A percentile compares a stretch with the other conserved stretches of the same genome.
Evolutionary conservation across 23 red algal species (phyloP).

Genomic region (Agarophyton chilense): DNA sequence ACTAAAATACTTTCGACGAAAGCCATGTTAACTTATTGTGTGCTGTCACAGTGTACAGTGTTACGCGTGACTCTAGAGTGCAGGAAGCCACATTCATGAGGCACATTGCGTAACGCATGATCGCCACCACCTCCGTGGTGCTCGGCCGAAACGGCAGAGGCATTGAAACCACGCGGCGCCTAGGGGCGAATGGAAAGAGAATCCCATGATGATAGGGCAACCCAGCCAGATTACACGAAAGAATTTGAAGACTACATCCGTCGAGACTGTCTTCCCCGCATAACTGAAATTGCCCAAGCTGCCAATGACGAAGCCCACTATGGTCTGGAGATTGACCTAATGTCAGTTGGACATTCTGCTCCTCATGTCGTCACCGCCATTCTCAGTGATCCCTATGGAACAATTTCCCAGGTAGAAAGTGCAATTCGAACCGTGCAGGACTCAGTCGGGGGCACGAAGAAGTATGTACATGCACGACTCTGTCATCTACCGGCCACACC

Average conservation of each 20-base stretch:
- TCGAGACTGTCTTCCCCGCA: constrained; percentile 11
- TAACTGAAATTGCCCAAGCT: constrained; percentile 42
- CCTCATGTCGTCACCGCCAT: constrained; percentile 25
- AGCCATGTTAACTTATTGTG: too few species aligned
- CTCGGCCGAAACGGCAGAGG: too few species aligned
- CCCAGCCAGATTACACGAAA: constrained; percentile 46
- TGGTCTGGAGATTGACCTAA: constrained; percentile 70
- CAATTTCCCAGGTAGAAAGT: constrained; percentile 65
- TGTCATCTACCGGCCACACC: constrained; percentile 72
- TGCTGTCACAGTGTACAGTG: too few species aligned
- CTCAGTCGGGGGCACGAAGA: constrained; percentile 64
- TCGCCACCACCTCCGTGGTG: too few species aligned
- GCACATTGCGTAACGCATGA: too few species aligned
- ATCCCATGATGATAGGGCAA: too few species aligned
- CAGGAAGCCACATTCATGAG: too few species aligned
- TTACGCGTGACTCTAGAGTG: too few species aligned
- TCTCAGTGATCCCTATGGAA: constrained; percentile 41
- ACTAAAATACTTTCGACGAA: too few species aligned
- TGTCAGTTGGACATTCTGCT: constrained; percentile 30
- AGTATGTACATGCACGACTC: constrained; percentile 72
- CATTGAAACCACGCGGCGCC: too few species aligned
- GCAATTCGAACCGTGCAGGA: constrained; percentile 46
- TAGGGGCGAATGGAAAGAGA: too few species aligned
- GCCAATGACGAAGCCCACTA: constrained; percentile 54
- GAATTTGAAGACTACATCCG: constrained; percentile 61